Conservation (phyloP, 2,329 filamentous ascomycete genomes). For the Cladophialophora immunda region DNA sequence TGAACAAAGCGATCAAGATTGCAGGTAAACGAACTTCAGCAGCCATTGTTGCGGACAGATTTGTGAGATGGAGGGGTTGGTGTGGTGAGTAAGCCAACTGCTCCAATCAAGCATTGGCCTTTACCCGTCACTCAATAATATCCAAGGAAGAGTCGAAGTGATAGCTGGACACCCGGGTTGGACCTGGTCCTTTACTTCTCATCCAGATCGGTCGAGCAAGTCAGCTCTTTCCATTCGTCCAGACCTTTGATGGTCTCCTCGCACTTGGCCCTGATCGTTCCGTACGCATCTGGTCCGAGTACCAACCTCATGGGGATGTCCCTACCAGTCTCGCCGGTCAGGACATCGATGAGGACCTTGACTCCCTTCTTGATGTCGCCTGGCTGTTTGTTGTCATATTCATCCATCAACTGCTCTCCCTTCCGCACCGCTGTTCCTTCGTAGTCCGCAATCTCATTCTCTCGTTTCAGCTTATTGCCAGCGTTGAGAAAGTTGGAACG, state of each 20-base stretch:
- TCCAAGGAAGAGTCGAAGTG: no score
- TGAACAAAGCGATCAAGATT: not conserved
- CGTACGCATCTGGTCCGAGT: slow-evolving; percentile 63
- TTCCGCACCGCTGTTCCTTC: slow-evolving; percentile 29
- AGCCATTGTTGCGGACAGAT: not conserved
- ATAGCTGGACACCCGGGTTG: not conserved
- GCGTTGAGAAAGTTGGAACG: slow-evolving; percentile 33
- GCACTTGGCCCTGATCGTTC: slow-evolving; percentile 55
- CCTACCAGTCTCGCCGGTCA: slow-evolving; percentile 60
- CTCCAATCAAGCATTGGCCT: not conserved
- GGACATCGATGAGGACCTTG: slow-evolving; percentile 62
- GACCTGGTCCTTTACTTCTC: slow-evolving; percentile 1
- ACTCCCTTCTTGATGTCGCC: slow-evolving; percentile 65
- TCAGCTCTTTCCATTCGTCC: slow-evolving; percentile 60
- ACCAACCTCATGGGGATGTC: slow-evolving; percentile 63
- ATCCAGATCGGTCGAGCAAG: slow-evolving; percentile 47
- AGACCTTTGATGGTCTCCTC: slow-evolving; percentile 54
- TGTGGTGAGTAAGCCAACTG: not conserved
- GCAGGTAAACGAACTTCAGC: not conserved
- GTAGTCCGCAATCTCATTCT: slow-evolving; percentile 32
- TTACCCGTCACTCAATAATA: not conserved
- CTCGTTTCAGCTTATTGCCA: slow-evolving; percentile 19
- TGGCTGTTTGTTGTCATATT: slow-evolving; percentile 58
- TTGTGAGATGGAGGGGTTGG: not conserved
- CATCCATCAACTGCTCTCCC: slow-evolving; percentile 23